Percentiles rank a stretch among this genome's conserved stretches.
Conservation (phyloP, 306 rosid species). For the Acacia crassicarpa region DNA sequence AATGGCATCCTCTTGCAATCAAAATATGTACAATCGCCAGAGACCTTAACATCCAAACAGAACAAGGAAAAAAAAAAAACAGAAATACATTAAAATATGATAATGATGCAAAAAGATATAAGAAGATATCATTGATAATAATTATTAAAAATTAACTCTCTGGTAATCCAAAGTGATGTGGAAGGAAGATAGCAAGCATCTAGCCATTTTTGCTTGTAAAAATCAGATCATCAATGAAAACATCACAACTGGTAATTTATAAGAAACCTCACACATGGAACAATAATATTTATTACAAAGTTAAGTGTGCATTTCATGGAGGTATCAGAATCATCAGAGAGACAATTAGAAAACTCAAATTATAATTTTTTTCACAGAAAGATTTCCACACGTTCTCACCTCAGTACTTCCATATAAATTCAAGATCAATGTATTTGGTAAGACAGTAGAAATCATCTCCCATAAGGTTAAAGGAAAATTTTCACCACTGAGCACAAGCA, state of each 20-base stretch:
- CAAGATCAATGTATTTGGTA: conserved; percentile 77
- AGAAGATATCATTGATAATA: neutral
- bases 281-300: conserved; percentile 10
- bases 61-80: neutral
- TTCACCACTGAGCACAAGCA: conserved; percentile 91
- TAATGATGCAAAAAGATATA: conserved; percentile 20
- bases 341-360: conserved; percentile 3
- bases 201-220: conserved; percentile 6
- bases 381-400: conserved; percentile 44
- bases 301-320: neutral
- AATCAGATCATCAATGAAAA: neutral
- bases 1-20: conserved; percentile 87
- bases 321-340: conserved; percentile 10
- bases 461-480: conserved; percentile 62
- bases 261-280: neutral
- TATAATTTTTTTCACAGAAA: conserved; percentile 9
- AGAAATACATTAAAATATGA: conserved; percentile 7
- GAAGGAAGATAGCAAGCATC: neutral
- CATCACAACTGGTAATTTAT: neutral
- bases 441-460: conserved; percentile 55
- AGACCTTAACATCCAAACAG: conserved; percentile 53
- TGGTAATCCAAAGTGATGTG: neutral
- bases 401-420: conserved; percentile 92
- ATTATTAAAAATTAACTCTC: neutral
- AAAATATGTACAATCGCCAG: conserved; percentile 96